These are phyloP conservation scores for Eurotiales sp. DNA, from an alignment of 2,329 filamentous ascomycete species.

Conservation along the genomic window DNA sequence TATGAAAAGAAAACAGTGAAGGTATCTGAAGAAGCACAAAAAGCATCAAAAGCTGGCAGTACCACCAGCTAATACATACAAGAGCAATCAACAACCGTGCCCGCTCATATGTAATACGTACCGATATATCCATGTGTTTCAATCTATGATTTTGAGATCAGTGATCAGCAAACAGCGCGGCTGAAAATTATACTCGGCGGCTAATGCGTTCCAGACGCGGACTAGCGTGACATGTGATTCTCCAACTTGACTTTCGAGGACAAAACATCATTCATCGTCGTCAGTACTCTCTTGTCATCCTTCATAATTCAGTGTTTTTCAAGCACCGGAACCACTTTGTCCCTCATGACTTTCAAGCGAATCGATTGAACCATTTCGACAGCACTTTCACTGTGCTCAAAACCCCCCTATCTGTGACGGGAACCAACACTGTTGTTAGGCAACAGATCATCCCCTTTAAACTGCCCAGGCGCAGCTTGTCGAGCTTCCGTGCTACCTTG, in stretches of 20 bases:
- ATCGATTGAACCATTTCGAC: not conserved
- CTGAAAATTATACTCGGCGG: not conserved
- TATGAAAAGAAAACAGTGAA: no score
- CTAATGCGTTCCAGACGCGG: slow-evolving; percentile 12
- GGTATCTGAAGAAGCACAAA: no score
- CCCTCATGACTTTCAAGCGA: slow-evolving; percentile 4
- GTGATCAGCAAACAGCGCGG: not conserved
- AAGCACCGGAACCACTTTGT: not conserved
- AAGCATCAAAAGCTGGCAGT: no score
- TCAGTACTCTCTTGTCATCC: not conserved
- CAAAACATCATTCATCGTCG: slow-evolving; percentile 3
- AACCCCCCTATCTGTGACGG: not conserved
- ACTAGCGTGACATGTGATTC: slow-evolving; percentile 17
- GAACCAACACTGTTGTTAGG: slow-evolving; percentile 3
- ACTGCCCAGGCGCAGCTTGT: slow-evolving; percentile 32
- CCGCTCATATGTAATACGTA: no score
- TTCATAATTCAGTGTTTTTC: not conserved
- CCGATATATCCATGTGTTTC: not conserved
- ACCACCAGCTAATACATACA: no score
- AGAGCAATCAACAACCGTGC: no score
- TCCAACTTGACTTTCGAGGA: not conserved
- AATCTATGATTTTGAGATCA: no score
- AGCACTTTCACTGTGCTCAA: slow-evolving; percentile 5
- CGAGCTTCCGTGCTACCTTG: slow-evolving; percentile 30
- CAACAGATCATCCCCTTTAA: slow-evolving; percentile 2